Evolutionary conservation across 192 early-diverging fungal species (phyloP).

Genomic region (Obelidium mucronatum): DNA sequence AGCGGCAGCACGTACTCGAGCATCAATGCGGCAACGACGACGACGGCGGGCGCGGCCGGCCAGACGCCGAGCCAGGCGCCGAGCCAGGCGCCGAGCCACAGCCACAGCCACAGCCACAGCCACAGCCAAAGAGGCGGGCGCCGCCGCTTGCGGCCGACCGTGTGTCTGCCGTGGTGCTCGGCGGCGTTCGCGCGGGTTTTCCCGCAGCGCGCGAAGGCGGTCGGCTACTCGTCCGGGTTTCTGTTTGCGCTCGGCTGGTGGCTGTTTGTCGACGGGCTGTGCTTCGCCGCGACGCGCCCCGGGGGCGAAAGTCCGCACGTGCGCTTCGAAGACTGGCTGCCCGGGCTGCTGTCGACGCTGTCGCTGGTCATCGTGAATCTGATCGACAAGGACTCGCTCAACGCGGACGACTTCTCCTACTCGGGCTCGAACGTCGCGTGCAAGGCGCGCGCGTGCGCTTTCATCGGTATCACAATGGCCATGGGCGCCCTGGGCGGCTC

Average conservation of each 20-base stretch:
- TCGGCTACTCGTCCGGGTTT: constrained; percentile 46
- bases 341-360: constrained; percentile 58
- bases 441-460: constrained; percentile 60
- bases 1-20: background rate
- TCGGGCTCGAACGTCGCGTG: constrained; percentile 43
- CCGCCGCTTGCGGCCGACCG: constrained; percentile 8
- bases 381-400: constrained; percentile 56
- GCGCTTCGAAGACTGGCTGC: constrained; percentile 60
- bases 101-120: background rate
- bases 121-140: background rate
- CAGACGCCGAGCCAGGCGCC: no score
- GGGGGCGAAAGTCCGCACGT: background rate
- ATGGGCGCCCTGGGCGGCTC: constrained; percentile 56
- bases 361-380: constrained; percentile 60
- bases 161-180: no score
- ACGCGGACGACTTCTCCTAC: constrained; percentile 44
- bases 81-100: no score
- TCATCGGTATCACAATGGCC: constrained; percentile 59
- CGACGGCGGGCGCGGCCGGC: background rate
- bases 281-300: constrained; percentile 38
- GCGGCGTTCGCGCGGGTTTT: constrained; percentile 6
- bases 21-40: background rate
- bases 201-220: constrained; percentile 35
- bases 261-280: constrained; percentile 58
- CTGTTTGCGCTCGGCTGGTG: constrained; percentile 62